Conservation (phyloP, 495 filamentous ascomycete genomes). For the Cryomyces antarcticus region DNA sequence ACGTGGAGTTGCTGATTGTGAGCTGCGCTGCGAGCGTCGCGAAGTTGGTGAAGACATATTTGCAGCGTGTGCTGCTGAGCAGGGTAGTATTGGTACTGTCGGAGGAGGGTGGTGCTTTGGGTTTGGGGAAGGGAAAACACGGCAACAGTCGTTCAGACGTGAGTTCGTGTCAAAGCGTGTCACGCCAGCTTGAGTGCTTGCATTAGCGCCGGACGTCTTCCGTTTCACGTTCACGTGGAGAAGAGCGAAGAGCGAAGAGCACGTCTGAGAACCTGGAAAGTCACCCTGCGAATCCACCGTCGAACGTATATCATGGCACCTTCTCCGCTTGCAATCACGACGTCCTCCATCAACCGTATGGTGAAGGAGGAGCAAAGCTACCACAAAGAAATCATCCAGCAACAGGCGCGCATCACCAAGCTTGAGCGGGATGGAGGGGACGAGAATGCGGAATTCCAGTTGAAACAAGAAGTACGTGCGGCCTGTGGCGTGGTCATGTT, state of each 20-base stretch:
- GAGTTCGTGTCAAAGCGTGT: not conserved
- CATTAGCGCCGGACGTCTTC: not conserved
- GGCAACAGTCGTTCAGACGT: not conserved
- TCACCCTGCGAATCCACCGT: not conserved
- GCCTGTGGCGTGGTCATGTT: not conserved
- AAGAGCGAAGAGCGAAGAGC: not conserved
- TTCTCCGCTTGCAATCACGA: slow-evolving; percentile 49
- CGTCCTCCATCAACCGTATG: slow-evolving; percentile 53
- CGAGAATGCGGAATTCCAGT: slow-evolving; percentile 34
- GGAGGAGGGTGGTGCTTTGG: not conserved
- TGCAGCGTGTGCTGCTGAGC: not conserved
- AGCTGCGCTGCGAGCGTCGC: slow-evolving; percentile 24
- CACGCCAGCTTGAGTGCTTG: not conserved
- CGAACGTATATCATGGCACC: slow-evolving; percentile 43
- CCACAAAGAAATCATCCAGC: slow-evolving; percentile 56
- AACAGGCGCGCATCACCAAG: slow-evolving; percentile 51
- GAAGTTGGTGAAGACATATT: slow-evolving; percentile 10
- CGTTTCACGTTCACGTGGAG: not conserved
- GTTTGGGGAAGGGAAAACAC: not conserved
- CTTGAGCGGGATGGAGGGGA: slow-evolving; percentile 27
- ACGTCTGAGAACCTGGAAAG: not conserved
- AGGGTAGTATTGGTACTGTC: not conserved
- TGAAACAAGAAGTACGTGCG: slow-evolving; percentile 66
- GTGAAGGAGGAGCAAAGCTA: slow-evolving; percentile 85
- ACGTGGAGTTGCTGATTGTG: slow-evolving; percentile 33